Evolutionary conservation across 495 filamentous ascomycete genomes (phyloP).

Genomic region (Penicillium tannophilum): DNA sequence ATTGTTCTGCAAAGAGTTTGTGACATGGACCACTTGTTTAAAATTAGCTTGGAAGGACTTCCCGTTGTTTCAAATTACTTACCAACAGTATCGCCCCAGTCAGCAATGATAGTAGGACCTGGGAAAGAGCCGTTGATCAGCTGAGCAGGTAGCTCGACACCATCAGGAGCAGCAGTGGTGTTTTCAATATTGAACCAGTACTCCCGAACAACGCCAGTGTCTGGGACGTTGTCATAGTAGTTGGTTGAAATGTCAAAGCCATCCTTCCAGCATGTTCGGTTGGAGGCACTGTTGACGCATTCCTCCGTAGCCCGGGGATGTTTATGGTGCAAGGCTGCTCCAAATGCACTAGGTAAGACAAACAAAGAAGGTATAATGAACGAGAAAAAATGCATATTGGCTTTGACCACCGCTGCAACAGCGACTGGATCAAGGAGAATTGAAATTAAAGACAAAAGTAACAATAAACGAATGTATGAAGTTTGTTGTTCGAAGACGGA

Average conservation of each 20-base stretch:
- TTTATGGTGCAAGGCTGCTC: not conserved
- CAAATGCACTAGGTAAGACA: not conserved
- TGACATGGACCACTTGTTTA: constrained; percentile 66
- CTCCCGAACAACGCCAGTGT: constrained; percentile 38
- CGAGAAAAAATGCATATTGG: constrained; percentile 7
- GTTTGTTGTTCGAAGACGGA: too few relatives aligned
- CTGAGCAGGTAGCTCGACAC: constrained; percentile 71
- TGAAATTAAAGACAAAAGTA: not conserved
- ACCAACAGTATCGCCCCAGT: constrained; percentile 59
- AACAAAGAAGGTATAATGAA: constrained; percentile 11
- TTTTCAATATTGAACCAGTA: constrained; percentile 36
- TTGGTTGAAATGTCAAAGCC: constrained; percentile 38
- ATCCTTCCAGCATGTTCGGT: constrained; percentile 17
- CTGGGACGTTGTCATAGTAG: constrained; percentile 44
- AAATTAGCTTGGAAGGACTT: not conserved
- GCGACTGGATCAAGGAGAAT: not conserved
- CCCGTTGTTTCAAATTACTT: not conserved
- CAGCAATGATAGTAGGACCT: constrained; percentile 58
- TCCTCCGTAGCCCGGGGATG: constrained; percentile 1
- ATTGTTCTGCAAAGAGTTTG: constrained; percentile 69
- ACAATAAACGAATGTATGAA: not conserved
- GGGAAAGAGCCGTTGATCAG: constrained; percentile 75
- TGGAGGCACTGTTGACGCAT: constrained; percentile 12
- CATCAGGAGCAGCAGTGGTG: constrained; percentile 74
- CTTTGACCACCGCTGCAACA: not conserved